A percentile compares a stretch with the other conserved stretches of the same genome.
Evolutionary conservation across 352 stramenopile species (phyloP).

Genomic region (Phytophthora sp.): DNA sequence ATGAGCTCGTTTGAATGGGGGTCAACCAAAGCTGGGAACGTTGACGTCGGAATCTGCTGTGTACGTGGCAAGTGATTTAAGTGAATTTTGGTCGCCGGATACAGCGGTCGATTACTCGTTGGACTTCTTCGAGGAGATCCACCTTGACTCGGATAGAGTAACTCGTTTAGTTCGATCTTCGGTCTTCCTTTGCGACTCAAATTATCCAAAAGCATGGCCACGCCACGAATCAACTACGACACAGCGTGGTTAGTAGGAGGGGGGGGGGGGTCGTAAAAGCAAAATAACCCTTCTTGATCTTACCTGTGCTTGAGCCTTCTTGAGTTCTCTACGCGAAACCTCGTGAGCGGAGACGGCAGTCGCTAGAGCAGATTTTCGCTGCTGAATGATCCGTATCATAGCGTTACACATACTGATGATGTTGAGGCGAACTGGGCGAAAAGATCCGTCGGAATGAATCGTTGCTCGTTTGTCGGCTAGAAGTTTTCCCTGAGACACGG

Average conservation of each 20-base stretch:
- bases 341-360: slow-evolving; percentile 33
- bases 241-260: no score
- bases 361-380: slow-evolving; percentile 41
- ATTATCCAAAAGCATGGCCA: slow-evolving; percentile 57
- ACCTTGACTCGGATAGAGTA: slow-evolving; percentile 18
- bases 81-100: slow-evolving; percentile 56
- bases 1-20: slow-evolving; percentile 1
- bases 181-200: slow-evolving; percentile 47
- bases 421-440: background rate
- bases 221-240: slow-evolving; percentile 57
- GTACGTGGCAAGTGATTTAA: slow-evolving; percentile 55
- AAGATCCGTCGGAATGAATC: slow-evolving; percentile 11
- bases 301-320: slow-evolving; percentile 54
- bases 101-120: slow-evolving; percentile 42
- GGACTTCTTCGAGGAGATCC: slow-evolving; percentile 35
- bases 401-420: slow-evolving; percentile 28
- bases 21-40: slow-evolving; percentile 24
- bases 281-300: no score
- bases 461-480: slow-evolving; percentile 14
- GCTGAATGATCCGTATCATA: slow-evolving; percentile 58
- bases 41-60: slow-evolving; percentile 64
- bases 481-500: slow-evolving; percentile 14
- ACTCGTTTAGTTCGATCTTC: slow-evolving; percentile 9
- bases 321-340: slow-evolving; percentile 35
- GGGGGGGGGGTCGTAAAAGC: no score